Conservation (phyloP, 495 filamentous ascomycete genomes). For the Xylaria nigripes region DNA sequence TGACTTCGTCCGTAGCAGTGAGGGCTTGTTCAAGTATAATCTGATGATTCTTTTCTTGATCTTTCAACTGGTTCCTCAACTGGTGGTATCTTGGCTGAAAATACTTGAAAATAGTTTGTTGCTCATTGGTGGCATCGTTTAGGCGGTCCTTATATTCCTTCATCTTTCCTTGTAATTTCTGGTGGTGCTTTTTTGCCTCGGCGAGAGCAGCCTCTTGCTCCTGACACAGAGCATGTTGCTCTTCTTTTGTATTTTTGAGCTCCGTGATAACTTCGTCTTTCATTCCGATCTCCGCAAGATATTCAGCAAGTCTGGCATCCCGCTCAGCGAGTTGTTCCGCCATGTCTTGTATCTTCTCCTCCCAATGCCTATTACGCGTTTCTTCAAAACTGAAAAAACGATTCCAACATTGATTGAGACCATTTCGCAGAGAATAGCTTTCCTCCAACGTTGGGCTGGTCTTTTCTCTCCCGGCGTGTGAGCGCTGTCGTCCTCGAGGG, state of each 20-base stretch:
- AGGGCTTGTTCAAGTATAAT: conserved; percentile 18
- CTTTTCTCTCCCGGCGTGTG: not conserved
- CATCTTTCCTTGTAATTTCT: conserved; percentile 25
- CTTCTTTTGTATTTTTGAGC: conserved; percentile 15
- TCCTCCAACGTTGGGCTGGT: conserved; percentile 9
- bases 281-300: conserved; percentile 12
- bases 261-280: conserved; percentile 18
- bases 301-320: conserved; percentile 16
- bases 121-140: conserved; percentile 33
- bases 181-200: conserved; percentile 10
- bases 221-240: conserved; percentile 16
- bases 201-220: conserved; percentile 19
- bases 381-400: conserved; percentile 15
- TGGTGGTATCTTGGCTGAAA: conserved; percentile 24
- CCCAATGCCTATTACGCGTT: conserved; percentile 16
- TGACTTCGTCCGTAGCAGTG: conserved; percentile 23
- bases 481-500: not conserved
- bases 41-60: conserved; percentile 13
- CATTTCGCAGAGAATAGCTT: conserved; percentile 5
- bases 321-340: conserved; percentile 17
- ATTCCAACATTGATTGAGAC: conserved; percentile 19
- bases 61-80: conserved; percentile 18
- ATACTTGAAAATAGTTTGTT: conserved; percentile 29
- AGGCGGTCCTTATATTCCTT: conserved; percentile 22
- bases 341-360: conserved; percentile 16